Evolutionary conservation across 208 protist species (phyloP), one percentile per base, ranked within the genome.

Genomic region (Wallacemonas sp.): DNA sequence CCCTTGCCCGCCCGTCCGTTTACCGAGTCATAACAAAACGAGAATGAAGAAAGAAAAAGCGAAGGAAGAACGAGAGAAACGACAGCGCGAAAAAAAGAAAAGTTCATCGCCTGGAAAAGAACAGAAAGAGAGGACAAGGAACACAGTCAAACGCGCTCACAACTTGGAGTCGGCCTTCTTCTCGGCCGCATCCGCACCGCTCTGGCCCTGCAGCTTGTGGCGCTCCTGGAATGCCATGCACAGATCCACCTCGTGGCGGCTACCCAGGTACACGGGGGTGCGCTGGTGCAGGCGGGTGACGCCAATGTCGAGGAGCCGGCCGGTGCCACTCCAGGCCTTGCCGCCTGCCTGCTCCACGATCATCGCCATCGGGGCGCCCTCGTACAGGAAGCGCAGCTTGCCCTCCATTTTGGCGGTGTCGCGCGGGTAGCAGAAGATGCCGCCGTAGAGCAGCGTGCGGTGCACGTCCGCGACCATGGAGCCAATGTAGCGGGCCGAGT

Each of bases 401-500:
- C 98, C 98, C 32, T 98, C 89, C 49, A 81, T 70, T 75, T 86
- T 96, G 46, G 88, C 90, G 0, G 69, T 72, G 67, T 98, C 97
- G 21, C 70, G 90, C 23, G 98, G 97, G 78, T 99, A 99, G 73
- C 96, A 96, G 80, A 99, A 99, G 62, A 99, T 97, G 65, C 98
- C 98, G 21, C 98, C 98, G 77, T 99, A 99, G 4, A 99, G 80
- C 5, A 99, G 72, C 9, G 98, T 99, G 58, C 98, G 88, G 85
- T 99, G 97, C n/a, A 99, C 88, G 74, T 99, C 98, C 30, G 90
- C 96, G n/a, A 98, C 96, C 96, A 98, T 98, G 32, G 83, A 93
- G 39, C 96, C 93, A 48, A 97, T 95, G 78, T 98, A 97, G 49
- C 96, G 78, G 12, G 78, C 76, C 14, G 83, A 78, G 76, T 94